Evolutionary conservation across 2,329 filamentous ascomycete genomes (phyloP).

Genomic region (Aspergillus calidoustus): DNA sequence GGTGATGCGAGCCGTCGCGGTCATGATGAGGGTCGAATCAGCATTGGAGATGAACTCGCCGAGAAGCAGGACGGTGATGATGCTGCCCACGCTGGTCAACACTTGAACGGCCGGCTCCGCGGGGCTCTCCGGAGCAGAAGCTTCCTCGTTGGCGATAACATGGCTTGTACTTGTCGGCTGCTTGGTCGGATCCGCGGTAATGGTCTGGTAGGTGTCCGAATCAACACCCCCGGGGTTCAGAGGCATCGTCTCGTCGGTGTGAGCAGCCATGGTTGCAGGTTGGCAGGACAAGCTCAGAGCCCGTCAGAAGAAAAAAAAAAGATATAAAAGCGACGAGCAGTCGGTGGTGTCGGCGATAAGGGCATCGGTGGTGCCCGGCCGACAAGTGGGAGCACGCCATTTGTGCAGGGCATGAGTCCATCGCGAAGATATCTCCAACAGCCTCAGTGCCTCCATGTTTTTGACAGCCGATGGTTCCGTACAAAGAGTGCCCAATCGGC

Average conservation of each 20-base stretch:
- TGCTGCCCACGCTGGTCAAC: constrained; percentile 11
- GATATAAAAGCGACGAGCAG: background rate
- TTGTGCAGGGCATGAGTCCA: background rate
- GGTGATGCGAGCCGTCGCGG: constrained; percentile 66
- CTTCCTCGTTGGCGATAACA: constrained; percentile 1
- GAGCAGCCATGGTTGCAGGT: constrained; percentile 1
- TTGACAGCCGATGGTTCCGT: background rate
- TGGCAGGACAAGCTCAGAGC: background rate
- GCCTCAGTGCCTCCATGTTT: background rate
- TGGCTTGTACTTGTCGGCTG: background rate
- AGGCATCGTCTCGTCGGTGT: constrained; percentile 13
- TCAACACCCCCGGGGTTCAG: background rate
- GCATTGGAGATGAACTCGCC: constrained; percentile 68
- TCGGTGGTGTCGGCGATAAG: background rate
- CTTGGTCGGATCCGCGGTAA: background rate
- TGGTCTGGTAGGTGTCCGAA: constrained; percentile 3
- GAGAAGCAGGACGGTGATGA: constrained; percentile 17
- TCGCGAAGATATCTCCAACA: background rate
- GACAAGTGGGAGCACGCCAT: constrained; percentile 4
- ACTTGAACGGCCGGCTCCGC: background rate
- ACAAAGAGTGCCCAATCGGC: background rate
- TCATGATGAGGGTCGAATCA: constrained; percentile 68
- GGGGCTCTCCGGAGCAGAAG: background rate
- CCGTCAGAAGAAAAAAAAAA: background rate
- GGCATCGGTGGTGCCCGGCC: background rate